Base-by-base conservation (phyloP, 1,284 basidiomycete species). In the Meira nashicola region DNA sequence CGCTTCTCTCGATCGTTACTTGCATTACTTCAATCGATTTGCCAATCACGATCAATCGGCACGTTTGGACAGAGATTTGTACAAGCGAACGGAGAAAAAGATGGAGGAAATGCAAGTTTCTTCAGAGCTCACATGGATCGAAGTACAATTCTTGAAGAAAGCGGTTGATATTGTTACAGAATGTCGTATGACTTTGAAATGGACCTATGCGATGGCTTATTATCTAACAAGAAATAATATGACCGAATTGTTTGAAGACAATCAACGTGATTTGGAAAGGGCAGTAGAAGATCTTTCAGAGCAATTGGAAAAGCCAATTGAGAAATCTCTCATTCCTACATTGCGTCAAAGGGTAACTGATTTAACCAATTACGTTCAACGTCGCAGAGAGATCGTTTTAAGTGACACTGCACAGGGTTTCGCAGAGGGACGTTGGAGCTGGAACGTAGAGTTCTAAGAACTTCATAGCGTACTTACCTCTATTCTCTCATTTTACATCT, bases 151-250 rank as follows among this genome's bases (percentile, higher is more conserved):
- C 80, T 92, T 96, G 82, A 91, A 91, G 81, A 93, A 94, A 80
- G 94, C 94, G 0, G 92, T 96, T 1, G 92, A 96, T 73, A 87
- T 88, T 87, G 66, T 80, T 44, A 72, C 70, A 66, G 88, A 88
- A 78, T 96, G 93, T 76, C 86, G 94, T 39, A 91, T 87, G 83
- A 96, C 94, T 46, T 85, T 98, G 64, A 97, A 97, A 80, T 98
- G 95, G 94, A 97, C 93, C 15, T 98, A 98, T 76, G 89, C 90
- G n/a, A 96, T 98, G 93, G 94, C 93, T 12, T 98, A 92, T 82
- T 98, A 96, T 78, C 79, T 87, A 17, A 81, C 86, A 59, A 86
- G 85, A 75, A 87, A 90, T 68, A 97, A 96, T 78, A 84, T 90
- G 84, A 97, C 96, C 78, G 90, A 92, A 76, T 81, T 98, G 49